phyloP scores from a whole-genome alignment of 306 rosid species.

The Glycine tomentella region DNA sequence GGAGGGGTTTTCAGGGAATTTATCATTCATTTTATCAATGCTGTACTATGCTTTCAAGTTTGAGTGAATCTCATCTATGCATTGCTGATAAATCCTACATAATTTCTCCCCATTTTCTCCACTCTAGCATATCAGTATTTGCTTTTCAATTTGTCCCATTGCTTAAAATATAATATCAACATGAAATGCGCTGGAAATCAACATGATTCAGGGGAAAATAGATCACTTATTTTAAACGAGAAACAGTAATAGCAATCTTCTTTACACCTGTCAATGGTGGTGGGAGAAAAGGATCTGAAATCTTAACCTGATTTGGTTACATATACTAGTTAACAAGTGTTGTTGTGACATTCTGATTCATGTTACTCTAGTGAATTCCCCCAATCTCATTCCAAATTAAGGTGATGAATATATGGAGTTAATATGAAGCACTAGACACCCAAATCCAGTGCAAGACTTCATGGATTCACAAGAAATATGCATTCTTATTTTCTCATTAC shows the following conservation, averaged over 20 bases:
- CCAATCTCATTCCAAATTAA: background rate
- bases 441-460: background rate
- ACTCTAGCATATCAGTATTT: background rate
- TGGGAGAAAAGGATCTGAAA: conserved; percentile 29
- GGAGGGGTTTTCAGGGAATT: background rate
- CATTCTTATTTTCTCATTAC: conserved; percentile 22
- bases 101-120: background rate
- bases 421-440: conserved; percentile 20
- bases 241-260: background rate
- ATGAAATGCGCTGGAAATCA: background rate
- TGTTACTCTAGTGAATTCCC: background rate
- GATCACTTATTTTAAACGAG: background rate
- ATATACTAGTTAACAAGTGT: background rate
- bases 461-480: background rate
- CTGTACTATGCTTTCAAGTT: conserved; percentile 14
- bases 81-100: background rate
- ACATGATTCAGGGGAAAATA: background rate
- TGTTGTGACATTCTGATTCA: conserved; percentile 19
- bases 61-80: conserved; percentile 15
- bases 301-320: conserved; percentile 19
- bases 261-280: conserved; percentile 12
- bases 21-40: background rate
- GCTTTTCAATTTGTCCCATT: conserved; percentile 2
- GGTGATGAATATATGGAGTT: background rate
- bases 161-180: background rate